Evolutionary conservation across 495 filamentous ascomycete genomes (phyloP), one percentile per base, ranked within the genome.

Genomic region (Aspergillus cavernicola): DNA sequence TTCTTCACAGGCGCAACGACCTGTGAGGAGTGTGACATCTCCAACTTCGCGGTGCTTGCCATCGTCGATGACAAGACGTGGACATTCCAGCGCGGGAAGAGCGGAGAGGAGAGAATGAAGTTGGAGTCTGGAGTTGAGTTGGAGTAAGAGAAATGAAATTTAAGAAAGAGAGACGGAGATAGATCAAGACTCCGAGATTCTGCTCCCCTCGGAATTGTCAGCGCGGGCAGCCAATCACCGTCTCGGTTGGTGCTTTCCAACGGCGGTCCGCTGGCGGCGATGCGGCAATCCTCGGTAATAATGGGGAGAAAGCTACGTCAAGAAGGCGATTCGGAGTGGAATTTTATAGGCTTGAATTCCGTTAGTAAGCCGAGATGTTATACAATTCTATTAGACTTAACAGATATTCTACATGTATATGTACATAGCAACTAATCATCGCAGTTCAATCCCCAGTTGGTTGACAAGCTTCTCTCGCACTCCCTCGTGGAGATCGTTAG

Each of bases 401-500:
- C 24, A 32, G 15, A 28, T 53, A 56, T 33, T 52, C 39, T 61
- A 51, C 51, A 52, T 5, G 8, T 43, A 55, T 55, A 55, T 52
- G 33, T 36, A 58, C 36, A n/a, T n/a, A n/a, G n/a, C n/a, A 37
- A 43, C 9, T 18, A 15, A 48, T 73, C 58, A 92, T 68, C 93
- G 78, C 58, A 98, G 70, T 67, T 97, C 88, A 13, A 97, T 89
- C 1, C 88, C 86, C 45, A 95, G 69, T 49, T 79, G 81, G 50
- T 79, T 69, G 24, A 86, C 84, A 49, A 97, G 64, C 45, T 73
- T 75, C 47, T 71, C 59, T 16, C 72, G 68, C 32, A 97, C 82
- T 61, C 70, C 60, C 12, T 83, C 75, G 69, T 98, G 92, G 59
- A 95, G 67, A 20, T 73, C 70, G 65, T 95, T 95, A 4, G 80